Evolutionary conservation across 495 filamentous ascomycete genomes (phyloP), one percentile per base, ranked within the genome.

Genomic region (Podospora pseudocomata): DNA sequence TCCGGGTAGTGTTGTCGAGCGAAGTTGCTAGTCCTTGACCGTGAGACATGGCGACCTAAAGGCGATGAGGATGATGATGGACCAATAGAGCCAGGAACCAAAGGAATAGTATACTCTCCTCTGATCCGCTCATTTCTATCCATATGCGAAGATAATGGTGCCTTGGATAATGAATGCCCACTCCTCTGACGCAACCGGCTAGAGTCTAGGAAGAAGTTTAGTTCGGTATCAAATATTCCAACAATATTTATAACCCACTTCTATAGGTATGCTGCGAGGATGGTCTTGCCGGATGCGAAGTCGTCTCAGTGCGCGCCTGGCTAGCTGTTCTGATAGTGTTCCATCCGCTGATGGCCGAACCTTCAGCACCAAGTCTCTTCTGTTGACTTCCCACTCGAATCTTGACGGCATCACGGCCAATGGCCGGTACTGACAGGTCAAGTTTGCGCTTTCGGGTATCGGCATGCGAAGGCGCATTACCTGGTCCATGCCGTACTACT

Each of bases 361-460:
- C 70, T 20, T 65, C 61, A 23, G 23, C 23, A 39, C 70, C 75
- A 30, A 75, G 68, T 2, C 67, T 68, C 63, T 74, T 78, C 49
- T 78, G 78, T 64, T 78, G 79, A 58, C 75, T 81, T 5, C 80
- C 80, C 58, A 82, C 73, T 44, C 71, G 79, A 19, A 82, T 75
- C 57, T 49, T 76, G 23, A 81, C 68, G 53, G 74, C 68, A 2
- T 70, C 56, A 19, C 66, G 63, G 32, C 55, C 44, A 18, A 71
- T 59, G 13, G 30, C 39, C 54, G 23, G 58, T 26, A 53, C 19
- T 18, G 34, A 18, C 5, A 60, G 19, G 55, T 60, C 20, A 44
- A 44, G 63, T 57, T 19, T 57, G 23, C 30, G 59, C 30, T 32
- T 30, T 5, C 16, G 26, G 27, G 9, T 18, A 11, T 49, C 39